Base-by-base conservation (phyloP, 495 filamentous ascomycete genomes). In the Trypethelium eluteriae region DNA sequence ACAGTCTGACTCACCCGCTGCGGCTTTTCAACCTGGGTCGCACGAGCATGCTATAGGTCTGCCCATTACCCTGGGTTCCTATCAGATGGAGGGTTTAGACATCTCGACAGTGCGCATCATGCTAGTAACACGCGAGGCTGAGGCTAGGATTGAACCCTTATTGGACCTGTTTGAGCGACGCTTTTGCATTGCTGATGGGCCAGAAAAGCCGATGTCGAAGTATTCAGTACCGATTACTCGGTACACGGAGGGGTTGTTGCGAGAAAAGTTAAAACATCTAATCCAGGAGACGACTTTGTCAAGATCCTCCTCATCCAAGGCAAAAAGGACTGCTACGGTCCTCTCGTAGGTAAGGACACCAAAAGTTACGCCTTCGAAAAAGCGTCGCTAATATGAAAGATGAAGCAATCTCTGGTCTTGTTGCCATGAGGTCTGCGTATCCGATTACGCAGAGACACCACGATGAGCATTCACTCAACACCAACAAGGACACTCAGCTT, bases 251-350 rank as follows among this genome's bases (percentile, higher is more conserved):
- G 49, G 10, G 10, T 18, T 53, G 16, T 18, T 53, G 7, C 49
- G 49, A 18, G 49, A 53, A 18, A 53, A 53, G 25, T 53, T 53
- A 53, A 53, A 18, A 53, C 49, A 53, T 53, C 49, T 53, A 53
- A 53, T 18, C 16, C 49, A 18, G 49, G 49, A 53, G 49, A 53
- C 16, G 10, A 53, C 12, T 53, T 53, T 18, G 49, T 53, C 49
- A 53, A 53, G 49, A 5, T 53, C 49, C 16, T 2, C 49, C 25
- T 16, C 49, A 53, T 53, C 49, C 14, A 53, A 53, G n/a, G 10
- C 49, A 18, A 53, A 53, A 53, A 53, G 49, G 16, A 5, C 49
- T 53, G 25, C 49, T 53, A 18, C 25, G 49, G 49, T 18, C n/a
- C 16, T 18, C n/a, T 53, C 49, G 49, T 53, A 53, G n/a, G n/a